Evolutionary conservation across 2,329 filamentous ascomycete genomes (phyloP), one percentile per base, ranked within the genome.

Genomic region (Curvularia sp.): DNA sequence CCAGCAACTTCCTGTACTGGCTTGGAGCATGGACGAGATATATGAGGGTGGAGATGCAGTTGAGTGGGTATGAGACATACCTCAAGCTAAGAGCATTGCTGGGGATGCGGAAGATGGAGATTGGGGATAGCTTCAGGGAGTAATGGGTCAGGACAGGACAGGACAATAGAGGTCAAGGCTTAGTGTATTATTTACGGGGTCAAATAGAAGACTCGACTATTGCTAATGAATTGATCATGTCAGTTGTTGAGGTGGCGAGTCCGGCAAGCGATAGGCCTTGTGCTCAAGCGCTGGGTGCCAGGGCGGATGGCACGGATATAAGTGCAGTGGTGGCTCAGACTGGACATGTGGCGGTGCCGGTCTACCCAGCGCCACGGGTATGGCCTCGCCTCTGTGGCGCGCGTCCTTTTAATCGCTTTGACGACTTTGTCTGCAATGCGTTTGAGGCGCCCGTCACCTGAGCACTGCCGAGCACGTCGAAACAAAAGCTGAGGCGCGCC

Each of bases 51-150:
- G 85, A 87, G 69, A 55, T 86, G 57, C 86, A 86, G 73, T 67
- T 89, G 47, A 80, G 80, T 51, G 67, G 81, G n/a, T 89, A 87
- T 72, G 86, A 89, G 76, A 78, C 77, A 36, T 83, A 84, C 67
- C 71, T 88, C 41, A 80, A 78, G 49, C 49, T 84, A 10, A 81
- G 84, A 68, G 80, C 81, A 50, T 69, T 80, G 53, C 64, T 86
- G 49, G 83, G 84, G 19, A 64, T 83, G 68, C 67, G 64, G 58
- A 60, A 68, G 45, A 52, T 77, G 55, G 58, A 57, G 52, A 58
- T 69, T 46, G 53, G 47, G 28, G 46, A 65, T 48, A 64, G 64
- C 42, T 66, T 67, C 32, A 47, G 63, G 34, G 64, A 67, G 52
- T 57, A 50, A 56, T 25, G 30, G 15, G 36, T 3, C 39, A 15